A percentile compares a stretch with the other conserved stretches of the same genome.
These are phyloP conservation scores for Pelargonium myrrhifolium DNA, from an alignment of 441 rosid genomes.

Conservation along the genomic window DNA sequence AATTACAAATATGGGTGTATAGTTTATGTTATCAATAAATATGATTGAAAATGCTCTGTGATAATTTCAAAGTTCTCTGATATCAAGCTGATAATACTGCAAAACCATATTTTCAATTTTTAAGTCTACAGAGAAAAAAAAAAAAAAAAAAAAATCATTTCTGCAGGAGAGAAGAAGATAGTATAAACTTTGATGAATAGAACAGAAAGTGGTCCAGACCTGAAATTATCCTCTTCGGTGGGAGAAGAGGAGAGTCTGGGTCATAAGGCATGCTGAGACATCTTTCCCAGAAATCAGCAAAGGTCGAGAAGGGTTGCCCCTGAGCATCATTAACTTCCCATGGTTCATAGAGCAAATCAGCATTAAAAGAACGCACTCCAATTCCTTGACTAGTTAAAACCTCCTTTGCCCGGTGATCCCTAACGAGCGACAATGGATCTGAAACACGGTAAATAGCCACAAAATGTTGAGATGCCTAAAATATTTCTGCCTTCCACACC, in stretches of 20 bases:
- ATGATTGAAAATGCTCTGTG: too few relatives aligned
- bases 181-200: neutral
- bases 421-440: conserved; percentile 88
- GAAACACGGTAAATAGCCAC: conserved; percentile 29
- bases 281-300: conserved; percentile 82
- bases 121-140: neutral
- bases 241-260: conserved; percentile 95
- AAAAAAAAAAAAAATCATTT: neutral
- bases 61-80: too few relatives aligned
- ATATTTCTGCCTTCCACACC: neutral
- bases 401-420: conserved; percentile 90
- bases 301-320: conserved; percentile 69
- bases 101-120: too few relatives aligned
- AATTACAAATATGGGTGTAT: too few relatives aligned
- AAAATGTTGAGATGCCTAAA: conserved; percentile 9
- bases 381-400: conserved; percentile 61
- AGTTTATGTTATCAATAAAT: too few relatives aligned
- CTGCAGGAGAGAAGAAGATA: neutral
- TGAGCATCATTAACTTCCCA: conserved; percentile 85
- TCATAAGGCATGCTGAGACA: conserved; percentile 96
- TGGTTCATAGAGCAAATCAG: conserved; percentile 95
- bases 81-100: too few relatives aligned
- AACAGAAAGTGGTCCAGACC: conserved; percentile 37
- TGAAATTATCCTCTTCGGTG: conserved; percentile 86
- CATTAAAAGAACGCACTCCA: conserved; percentile 71